Conservation (phyloP, 2,329 filamentous ascomycete species). For the Sphaerostilbella broomeana region DNA sequence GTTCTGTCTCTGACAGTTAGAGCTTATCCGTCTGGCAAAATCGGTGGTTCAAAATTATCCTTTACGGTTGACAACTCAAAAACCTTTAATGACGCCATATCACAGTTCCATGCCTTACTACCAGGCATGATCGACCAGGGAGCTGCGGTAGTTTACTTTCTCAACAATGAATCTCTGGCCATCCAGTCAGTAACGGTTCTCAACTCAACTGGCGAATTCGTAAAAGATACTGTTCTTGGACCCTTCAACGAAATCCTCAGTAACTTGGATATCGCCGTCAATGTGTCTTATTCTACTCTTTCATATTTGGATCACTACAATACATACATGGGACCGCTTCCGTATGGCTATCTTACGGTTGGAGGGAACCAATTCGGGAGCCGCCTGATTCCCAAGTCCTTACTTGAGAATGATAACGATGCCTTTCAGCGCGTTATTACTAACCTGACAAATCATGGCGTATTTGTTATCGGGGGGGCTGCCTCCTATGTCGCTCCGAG, state of each 20-base stretch:
- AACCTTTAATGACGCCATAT: slow-evolving; percentile 16
- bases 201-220: slow-evolving; percentile 33
- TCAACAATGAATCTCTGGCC: slow-evolving; percentile 34
- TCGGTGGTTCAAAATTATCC: slow-evolving; percentile 25
- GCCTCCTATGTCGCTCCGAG: slow-evolving; percentile 7
- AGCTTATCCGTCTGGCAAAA: slow-evolving; percentile 24
- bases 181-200: slow-evolving; percentile 40
- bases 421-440: slow-evolving; percentile 20
- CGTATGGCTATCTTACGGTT: slow-evolving; percentile 27
- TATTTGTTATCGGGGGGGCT: slow-evolving; percentile 20
- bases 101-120: slow-evolving; percentile 21
- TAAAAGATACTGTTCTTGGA: slow-evolving; percentile 31
- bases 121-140: slow-evolving; percentile 40
- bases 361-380: slow-evolving; percentile 30
- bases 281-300: slow-evolving; percentile 24
- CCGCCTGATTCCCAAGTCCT: slow-evolving; percentile 35
- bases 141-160: slow-evolving; percentile 38
- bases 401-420: slow-evolving; percentile 19
- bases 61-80: slow-evolving; percentile 6
- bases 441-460: slow-evolving; percentile 24
- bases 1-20: slow-evolving; percentile 33
- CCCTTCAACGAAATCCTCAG: slow-evolving; percentile 32
- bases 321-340: slow-evolving; percentile 30
- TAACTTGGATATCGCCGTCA: slow-evolving; percentile 19
- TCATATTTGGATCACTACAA: slow-evolving; percentile 25